Evolutionary conservation across 2,329 filamentous ascomycete genomes (phyloP), one percentile per base, ranked within the genome.

Genomic region (Beauveria brongniartii): DNA sequence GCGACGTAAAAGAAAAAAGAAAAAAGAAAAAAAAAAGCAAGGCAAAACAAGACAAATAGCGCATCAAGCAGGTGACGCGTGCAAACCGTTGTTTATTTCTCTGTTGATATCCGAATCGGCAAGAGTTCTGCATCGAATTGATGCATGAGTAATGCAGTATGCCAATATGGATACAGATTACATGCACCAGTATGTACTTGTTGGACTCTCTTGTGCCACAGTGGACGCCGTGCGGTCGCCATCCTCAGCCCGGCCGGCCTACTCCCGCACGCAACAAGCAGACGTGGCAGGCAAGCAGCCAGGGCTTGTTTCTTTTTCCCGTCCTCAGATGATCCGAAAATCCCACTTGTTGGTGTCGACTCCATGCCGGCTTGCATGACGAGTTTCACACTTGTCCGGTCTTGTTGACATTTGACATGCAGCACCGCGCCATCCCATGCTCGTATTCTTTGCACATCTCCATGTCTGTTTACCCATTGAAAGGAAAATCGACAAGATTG

Each of bases 51-150:
- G 44, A 8, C 44, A 57, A 48, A 22, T 40, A 34, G 48, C 44
- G 55, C 44, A 50, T 20, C 26, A 22, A 24, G 16, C 12, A 20
- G 24, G 34, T 46, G 54, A 20, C 41, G 43, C 37, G n/a, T 10
- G 28, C 52, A 30, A 28, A 8, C 24, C 20, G 5, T 10, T 26
- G 14, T 22, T 22, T 22, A 52, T 18, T 41, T 37, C 12, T 14
- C 14, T 58, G 46, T 58, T 51, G 46, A 48, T 50, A 8, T 41
- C 16, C 43, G 22, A 18, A 37, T 12, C 26, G 43, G 44, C 41
- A 58, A 57, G 46, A 51, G 37, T 51, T 59, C 56, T 52, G 37
- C 56, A 59, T 28, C 47, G 40, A 59, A 52, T 48, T 41, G 55
- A 37, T 59, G 55, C 56, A 51, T 52, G 34, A 30, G 30, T 58